Conservation (phyloP, 1,284 basidiomycete species). For the Apiotrichum akiyoshidainum region DNA sequence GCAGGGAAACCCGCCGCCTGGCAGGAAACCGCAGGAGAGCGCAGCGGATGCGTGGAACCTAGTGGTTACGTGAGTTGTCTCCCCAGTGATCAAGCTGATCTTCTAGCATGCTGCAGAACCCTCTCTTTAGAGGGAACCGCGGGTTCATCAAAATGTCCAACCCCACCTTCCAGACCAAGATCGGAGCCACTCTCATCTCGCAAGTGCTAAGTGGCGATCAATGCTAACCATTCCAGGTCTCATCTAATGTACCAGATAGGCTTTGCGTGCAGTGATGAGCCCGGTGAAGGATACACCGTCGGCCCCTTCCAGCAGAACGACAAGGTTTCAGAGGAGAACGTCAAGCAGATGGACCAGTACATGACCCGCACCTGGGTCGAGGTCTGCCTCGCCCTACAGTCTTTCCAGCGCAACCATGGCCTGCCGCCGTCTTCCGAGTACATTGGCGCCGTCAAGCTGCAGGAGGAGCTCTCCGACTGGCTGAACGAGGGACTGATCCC, state of each 20-base stretch:
- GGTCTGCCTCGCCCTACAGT: conserved; percentile 26
- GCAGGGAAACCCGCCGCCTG: conserved; percentile 31
- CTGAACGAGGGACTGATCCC: conserved; percentile 17
- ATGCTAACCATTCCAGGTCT: conserved; percentile 20
- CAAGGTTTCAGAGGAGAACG: conserved; percentile 22
- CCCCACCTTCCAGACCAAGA: conserved; percentile 27
- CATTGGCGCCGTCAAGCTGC: conserved; percentile 2
- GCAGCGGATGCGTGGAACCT: conserved; percentile 37
- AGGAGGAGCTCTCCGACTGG: conserved; percentile 12
- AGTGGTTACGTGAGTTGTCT: conserved; percentile 32
- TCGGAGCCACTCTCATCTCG: conserved; percentile 33
- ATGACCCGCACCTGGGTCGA: conserved; percentile 46
- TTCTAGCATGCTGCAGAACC: conserved; percentile 36
- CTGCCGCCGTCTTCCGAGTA: conserved; percentile 2
- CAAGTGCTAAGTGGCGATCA: conserved; percentile 8
- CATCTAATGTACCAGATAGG: conserved; percentile 38
- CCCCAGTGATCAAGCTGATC: neutral
- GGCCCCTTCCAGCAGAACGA: conserved; percentile 34
- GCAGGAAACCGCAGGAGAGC: conserved; percentile 19
- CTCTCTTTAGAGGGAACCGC: conserved; percentile 39
- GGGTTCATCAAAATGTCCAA: conserved; percentile 43
- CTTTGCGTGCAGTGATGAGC: conserved; percentile 37
- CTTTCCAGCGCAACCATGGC: conserved; percentile 24
- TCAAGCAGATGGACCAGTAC: conserved; percentile 39
- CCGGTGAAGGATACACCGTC: conserved; percentile 30